These are phyloP conservation scores for Acephala macrosclerotiorum DNA, from an alignment of 2,329 filamentous ascomycete species.

Conservation along the genomic window DNA sequence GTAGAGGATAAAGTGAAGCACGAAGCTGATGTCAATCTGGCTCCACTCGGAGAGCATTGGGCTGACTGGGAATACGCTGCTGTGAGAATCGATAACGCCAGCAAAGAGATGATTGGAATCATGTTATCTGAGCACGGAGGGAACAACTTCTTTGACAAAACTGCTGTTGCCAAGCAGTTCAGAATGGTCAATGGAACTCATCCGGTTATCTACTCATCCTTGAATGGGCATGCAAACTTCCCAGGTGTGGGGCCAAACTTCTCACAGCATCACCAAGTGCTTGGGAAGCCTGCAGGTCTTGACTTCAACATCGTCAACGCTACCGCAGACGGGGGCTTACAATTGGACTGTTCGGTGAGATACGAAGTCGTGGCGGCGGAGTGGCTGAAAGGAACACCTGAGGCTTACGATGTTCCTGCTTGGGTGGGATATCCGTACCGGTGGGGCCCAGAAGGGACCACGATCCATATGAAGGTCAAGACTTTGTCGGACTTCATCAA, in stretches of 20 bases:
- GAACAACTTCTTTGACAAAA: conserved; percentile 30
- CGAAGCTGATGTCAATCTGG: conserved; percentile 29
- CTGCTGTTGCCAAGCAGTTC: conserved; percentile 23
- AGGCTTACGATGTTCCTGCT: conserved; percentile 26
- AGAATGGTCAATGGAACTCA: conserved; percentile 28
- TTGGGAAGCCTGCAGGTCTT: conserved; percentile 31
- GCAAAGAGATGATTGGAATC: conserved; percentile 32
- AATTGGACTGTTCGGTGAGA: conserved; percentile 22
- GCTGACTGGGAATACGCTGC: conserved; percentile 36
- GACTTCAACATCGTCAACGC: conserved; percentile 34
- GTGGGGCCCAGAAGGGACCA: conserved; percentile 36
- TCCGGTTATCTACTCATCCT: conserved; percentile 32
- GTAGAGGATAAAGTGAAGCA: conserved; percentile 27
- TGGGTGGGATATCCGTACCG: conserved; percentile 37
- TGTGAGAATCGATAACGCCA: conserved; percentile 33
- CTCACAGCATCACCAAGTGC: conserved; percentile 28
- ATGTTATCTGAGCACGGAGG: conserved; percentile 33
- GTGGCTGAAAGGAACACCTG: conserved; percentile 31
- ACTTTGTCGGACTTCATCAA: conserved; percentile 30
- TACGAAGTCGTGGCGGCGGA: conserved; percentile 32
- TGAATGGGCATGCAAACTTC: conserved; percentile 39
- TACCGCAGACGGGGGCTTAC: conserved; percentile 28
- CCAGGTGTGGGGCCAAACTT: conserved; percentile 30
- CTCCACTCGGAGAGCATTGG: conserved; percentile 35
- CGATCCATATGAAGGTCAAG: conserved; percentile 32